Base-by-base conservation (phyloP, 768 basidiomycete species). In the Mycena amicta region DNA sequence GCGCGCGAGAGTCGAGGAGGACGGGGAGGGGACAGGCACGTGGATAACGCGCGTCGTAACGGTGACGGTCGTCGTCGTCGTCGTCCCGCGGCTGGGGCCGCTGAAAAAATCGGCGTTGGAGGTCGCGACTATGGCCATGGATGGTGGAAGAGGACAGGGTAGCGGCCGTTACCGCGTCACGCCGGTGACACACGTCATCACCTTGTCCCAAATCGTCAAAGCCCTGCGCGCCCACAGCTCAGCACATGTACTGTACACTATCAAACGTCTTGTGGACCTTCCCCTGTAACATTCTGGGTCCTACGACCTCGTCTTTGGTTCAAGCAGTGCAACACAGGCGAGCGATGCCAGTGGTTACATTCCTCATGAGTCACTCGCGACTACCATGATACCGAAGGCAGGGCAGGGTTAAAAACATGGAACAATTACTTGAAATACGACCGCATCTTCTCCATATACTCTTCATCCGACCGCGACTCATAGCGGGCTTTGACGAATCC, bases 401-500 rank as follows among this genome's bases (percentile, higher is more conserved):
- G n/a, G n/a, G n/a, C n/a, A n/a, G n/a, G n/a, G n/a, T n/a, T n/a
- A n/a, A n/a, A n/a, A n/a, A n/a, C n/a, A n/a, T n/a, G n/a, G n/a
- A n/a, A n/a, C n/a, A n/a, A n/a, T n/a, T n/a, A n/a, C n/a, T n/a
- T n/a, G n/a, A 65, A 65, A 31, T 53, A 67, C 11, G 58, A 51
- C 5, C 59, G 61, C 67, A 68, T 67, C 23, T 39, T 47, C n/a
- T 40, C 31, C 66, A 67, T 65, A 27, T 68, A 68, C 45, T 64
- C 60, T 39, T 53, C 54, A 41, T 68, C 67, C n/a, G 57, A 55
- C 1, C 31, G 45, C 33, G 55, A 49, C 20, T 56, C 59, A 50
- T 68, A 67, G 50, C 66, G 56, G 29, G 64, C 64, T 54, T 62
- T 63, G 4, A 68, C n/a, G 40, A 64, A 67, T 5, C 67, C 67